Conservation (phyloP, 805 yeast species). For the Kodamaea kaohsiungensis region DNA sequence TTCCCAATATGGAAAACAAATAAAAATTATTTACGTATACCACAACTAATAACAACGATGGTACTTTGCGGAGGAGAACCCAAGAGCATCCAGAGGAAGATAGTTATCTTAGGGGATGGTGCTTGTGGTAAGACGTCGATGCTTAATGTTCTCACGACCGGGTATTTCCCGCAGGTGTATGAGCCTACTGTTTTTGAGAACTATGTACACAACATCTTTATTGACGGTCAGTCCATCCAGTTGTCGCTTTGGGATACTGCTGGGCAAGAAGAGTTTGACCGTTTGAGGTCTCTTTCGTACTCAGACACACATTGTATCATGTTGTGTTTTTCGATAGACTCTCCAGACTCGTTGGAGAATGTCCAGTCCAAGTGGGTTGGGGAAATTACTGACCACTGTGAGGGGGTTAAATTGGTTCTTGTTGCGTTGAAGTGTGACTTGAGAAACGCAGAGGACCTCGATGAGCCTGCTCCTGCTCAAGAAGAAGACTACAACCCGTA, state of each 20-base stretch:
- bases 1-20: constrained; percentile 4
- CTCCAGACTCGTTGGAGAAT: constrained; percentile 90
- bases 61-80: constrained; percentile 45
- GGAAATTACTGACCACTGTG: constrained; percentile 95
- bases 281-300: constrained; percentile 88
- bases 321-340: constrained; percentile 93
- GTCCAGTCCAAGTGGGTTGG: constrained; percentile 97
- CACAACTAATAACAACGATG: constrained; percentile 21
- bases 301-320: constrained; percentile 96
- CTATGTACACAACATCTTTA: constrained; percentile 94
- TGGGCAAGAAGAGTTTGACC: constrained; percentile 97
- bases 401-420: constrained; percentile 88
- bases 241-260: constrained; percentile 98
- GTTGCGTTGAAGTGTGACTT: constrained; percentile 95
- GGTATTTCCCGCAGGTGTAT: constrained; percentile 96
- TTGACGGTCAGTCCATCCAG: constrained; percentile 90
- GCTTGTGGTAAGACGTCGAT: constrained; percentile 98
- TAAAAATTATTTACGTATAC: constrained; percentile 2
- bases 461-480: not conserved
- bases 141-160: constrained; percentile 92
- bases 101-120: constrained; percentile 95
- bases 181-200: constrained; percentile 98
- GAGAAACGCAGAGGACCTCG: constrained; percentile 62
- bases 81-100: constrained; percentile 75
- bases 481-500: constrained; percentile 41